Evolutionary conservation across 2,329 filamentous ascomycete species (phyloP).

Genomic region (Amauroascus niger): DNA sequence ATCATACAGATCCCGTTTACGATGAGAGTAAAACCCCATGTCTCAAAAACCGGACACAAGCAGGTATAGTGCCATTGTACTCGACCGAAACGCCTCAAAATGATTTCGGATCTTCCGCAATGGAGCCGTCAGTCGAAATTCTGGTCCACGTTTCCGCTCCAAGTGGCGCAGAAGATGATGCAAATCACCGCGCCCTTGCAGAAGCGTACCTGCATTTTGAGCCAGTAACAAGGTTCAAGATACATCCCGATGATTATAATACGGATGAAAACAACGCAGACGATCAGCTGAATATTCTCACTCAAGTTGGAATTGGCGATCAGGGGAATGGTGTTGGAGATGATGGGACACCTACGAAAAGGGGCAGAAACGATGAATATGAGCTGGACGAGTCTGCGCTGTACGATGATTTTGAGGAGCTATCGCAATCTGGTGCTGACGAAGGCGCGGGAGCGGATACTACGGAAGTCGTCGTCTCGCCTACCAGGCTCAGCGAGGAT

Average conservation of each 20-base stretch:
- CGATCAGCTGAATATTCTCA: background rate
- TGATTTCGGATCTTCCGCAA: slow-evolving; percentile 4
- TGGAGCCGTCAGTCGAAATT: slow-evolving; percentile 25
- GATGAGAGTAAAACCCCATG: background rate
- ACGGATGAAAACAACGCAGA: background rate
- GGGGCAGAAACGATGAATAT: background rate
- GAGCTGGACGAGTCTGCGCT: background rate
- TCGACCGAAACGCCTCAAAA: background rate
- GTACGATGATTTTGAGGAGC: background rate
- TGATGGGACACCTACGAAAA: background rate
- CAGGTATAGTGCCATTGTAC: background rate
- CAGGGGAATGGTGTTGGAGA: background rate
- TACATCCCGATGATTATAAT: slow-evolving; percentile 12
- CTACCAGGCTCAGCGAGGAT: background rate
- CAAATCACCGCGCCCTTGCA: slow-evolving; percentile 32
- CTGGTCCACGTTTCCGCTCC: slow-evolving; percentile 37
- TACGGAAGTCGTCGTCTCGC: background rate
- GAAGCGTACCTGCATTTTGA: slow-evolving; percentile 31
- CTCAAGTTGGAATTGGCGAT: background rate
- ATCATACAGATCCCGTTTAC: too few species aligned
- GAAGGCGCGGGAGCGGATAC: background rate
- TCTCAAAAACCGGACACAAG: background rate
- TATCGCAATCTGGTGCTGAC: background rate
- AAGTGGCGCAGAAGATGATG: slow-evolving; percentile 30
- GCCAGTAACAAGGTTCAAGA: slow-evolving; percentile 22